Base-by-base conservation (phyloP, 345 rosid genomes). In the Dipteronia sinensis region DNA sequence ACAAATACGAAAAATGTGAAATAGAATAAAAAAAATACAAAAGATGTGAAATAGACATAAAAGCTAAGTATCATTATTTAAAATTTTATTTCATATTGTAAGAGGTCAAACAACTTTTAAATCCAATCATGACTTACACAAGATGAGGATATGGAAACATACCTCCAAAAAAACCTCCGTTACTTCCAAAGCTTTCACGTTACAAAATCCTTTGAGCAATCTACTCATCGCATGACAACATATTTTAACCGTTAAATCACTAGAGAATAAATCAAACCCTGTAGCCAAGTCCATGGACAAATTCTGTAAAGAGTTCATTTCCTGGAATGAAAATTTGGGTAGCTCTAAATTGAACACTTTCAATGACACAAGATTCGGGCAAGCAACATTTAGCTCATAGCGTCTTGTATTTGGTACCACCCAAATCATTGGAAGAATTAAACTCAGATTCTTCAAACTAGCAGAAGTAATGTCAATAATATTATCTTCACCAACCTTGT, bases 281-380 rank as follows among this genome's bases (percentile, higher is more conserved):
- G 3, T 29, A 29, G 34, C 34, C 34, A 29, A 29, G 34, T 29
- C 34, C 34, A 29, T 29, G 34, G 34, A 29, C 34, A 29, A 29
- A 55, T 3, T 3, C 0, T 74, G n/a, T 12, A 74, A 44, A 9
- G 10, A 63, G 40, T 51, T 22, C 23, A 62, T 6, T 22, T 22
- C 25, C 58, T 62, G 68, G 7, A 73, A 56, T 4, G 34, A 29
- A 29, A 29, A 29, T 29, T 29, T 23, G 56, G 44, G 22, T n/a
- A n/a, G 8, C 16, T 55, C 1, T 2, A 22, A 42, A 15, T 12
- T 40, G 56, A 62, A 73, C 13, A 29, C 34, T 29, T 29, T 29
- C 34, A 29, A 29, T 29, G 76, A 40, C 16, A 62, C 12, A 6
- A 73, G 67, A 59, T 58, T 73, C 59, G 76, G 67, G 22, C 42